Conservation (phyloP, 768 basidiomycete species). For the Termitomyces sp. region DNA sequence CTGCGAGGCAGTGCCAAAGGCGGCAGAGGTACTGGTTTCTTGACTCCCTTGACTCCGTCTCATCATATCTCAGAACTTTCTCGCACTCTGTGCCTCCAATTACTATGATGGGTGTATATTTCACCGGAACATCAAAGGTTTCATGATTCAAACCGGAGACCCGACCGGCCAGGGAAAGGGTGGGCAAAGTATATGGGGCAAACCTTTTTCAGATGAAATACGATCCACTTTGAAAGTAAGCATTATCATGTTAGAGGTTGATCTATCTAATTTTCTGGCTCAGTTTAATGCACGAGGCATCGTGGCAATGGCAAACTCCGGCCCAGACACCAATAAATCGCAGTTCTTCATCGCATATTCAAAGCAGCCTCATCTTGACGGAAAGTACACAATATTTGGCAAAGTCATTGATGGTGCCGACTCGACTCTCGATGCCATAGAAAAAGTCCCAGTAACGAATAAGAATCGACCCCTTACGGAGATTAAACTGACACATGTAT, state of each 20-base stretch:
- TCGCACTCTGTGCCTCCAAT: slow-evolving; percentile 87
- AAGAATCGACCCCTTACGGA: slow-evolving; percentile 87
- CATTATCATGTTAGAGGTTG: slow-evolving; percentile 3
- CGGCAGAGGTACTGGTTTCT: slow-evolving; percentile 67
- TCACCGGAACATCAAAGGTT: slow-evolving; percentile 92
- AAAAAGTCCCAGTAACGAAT: slow-evolving; percentile 81
- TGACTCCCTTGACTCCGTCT: slow-evolving; percentile 4
- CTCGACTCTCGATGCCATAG: slow-evolving; percentile 90
- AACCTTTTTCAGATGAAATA: slow-evolving; percentile 87
- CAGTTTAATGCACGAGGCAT: slow-evolving; percentile 95
- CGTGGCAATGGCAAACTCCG: slow-evolving; percentile 98
- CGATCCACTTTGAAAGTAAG: slow-evolving; percentile 88
- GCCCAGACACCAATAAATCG: slow-evolving; percentile 88
- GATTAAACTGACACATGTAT: slow-evolving; percentile 75
- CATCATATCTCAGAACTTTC: slow-evolving; percentile 67
- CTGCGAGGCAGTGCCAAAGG: slow-evolving; percentile 93
- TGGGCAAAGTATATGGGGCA: slow-evolving; percentile 95
- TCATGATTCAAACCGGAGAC: slow-evolving; percentile 95
- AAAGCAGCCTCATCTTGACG: slow-evolving; percentile 92
- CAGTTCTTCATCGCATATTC: slow-evolving; percentile 89
- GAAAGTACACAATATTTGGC: slow-evolving; percentile 92
- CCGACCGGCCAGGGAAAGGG: slow-evolving; percentile 90
- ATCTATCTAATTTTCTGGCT: slow-evolving; percentile 16
- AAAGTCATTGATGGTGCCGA: slow-evolving; percentile 99
- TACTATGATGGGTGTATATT: slow-evolving; percentile 83